A percentile compares a stretch with the other conserved stretches of the same genome.
These are phyloP conservation scores for Raphanus raphanistrum DNA, from an alignment of 345 rosid genomes.

Conservation along the genomic window DNA sequence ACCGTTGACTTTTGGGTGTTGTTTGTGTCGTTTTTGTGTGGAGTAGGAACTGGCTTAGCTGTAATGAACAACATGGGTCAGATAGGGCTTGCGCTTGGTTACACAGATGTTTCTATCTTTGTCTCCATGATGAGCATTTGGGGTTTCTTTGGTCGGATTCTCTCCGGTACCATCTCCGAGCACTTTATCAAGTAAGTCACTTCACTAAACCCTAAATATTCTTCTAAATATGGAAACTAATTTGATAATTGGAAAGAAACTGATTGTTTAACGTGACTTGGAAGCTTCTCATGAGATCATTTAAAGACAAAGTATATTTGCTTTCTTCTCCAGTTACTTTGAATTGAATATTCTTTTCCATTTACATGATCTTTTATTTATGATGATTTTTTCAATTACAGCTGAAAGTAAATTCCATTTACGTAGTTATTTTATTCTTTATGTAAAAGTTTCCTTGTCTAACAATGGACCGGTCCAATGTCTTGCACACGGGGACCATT, in stretches of 20 bases:
- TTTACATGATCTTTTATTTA: not conserved
- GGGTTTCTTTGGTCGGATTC: conserved; percentile 63
- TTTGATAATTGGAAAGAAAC: not conserved
- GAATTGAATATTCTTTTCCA: conserved; percentile 15
- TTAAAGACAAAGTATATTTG: conserved; percentile 10
- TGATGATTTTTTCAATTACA: not conserved
- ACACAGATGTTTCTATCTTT: conserved; percentile 49
- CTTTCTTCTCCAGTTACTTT: conserved; percentile 14
- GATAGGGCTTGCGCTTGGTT: conserved; percentile 60
- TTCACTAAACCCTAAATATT: conserved; percentile 1
- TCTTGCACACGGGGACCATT: conserved; percentile 25
- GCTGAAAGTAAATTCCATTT: not conserved
- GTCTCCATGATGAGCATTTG: conserved; percentile 64
- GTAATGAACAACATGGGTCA: conserved; percentile 70
- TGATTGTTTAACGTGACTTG: conserved; percentile 8
- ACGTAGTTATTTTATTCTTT: not conserved
- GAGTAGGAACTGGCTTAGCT: conserved; percentile 59
- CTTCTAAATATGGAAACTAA: not conserved
- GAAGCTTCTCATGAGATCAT: not conserved
- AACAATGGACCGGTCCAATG: conserved; percentile 22
- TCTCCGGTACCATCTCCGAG: conserved; percentile 54
- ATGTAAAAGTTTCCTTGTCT: conserved; percentile 25
- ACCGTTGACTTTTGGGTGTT: conserved; percentile 62
- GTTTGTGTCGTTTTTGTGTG: conserved; percentile 58
- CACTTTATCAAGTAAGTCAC: conserved; percentile 46